Evolutionary conservation across 1,139 yeast species (phyloP), one percentile per base, ranked within the genome.

Genomic region (Eremothecium cymbalariae): DNA sequence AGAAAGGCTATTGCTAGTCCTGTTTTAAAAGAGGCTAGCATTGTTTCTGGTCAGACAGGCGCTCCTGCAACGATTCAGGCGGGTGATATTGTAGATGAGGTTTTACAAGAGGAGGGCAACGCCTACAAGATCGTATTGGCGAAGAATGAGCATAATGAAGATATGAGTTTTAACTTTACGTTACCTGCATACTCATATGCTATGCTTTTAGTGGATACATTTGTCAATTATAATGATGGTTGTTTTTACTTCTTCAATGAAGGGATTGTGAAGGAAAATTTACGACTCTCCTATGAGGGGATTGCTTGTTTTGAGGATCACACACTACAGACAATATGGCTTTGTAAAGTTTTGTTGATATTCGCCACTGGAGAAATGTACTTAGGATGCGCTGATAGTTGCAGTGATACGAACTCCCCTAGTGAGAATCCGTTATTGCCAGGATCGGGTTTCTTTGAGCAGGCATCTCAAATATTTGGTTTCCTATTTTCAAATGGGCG

Each of bases 341-440:
- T 79, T 48, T 79, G 93, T 57, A 81, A 82, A 52, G 68, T 82
- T 6, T 57, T 83, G 11, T 60, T 84, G 36, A 77, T 84, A 14
- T 80, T 83, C 53, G 88, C 94, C 2, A 70, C 78, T 32, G 94
- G 95, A 6, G 94, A 83, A 53, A 80, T 83, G 85, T 83, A 84
- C 47, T 56, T 79, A 29, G 88, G 90, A 3, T 77, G 85, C 0
- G 81, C 79, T 2, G 15, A 25, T 14, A 11, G 28, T 14, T n/a
- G n/a, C n/a, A n/a, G n/a, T n/a, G 15, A 25, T 6, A 12, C 9
- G 4, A 65, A 67, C 38, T 60, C 62, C 46, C 49, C 67, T 42
- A 58, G 68, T 50, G 66, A 72, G 28, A 60, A 65, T 45, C 52
- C 62, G 21, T 74, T 76, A 13, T 59, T 79, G 27, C 93, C 93